These are phyloP conservation scores for Pyronema omphalodes DNA, from an alignment of 495 filamentous ascomycete genomes.

Conservation along the genomic window DNA sequence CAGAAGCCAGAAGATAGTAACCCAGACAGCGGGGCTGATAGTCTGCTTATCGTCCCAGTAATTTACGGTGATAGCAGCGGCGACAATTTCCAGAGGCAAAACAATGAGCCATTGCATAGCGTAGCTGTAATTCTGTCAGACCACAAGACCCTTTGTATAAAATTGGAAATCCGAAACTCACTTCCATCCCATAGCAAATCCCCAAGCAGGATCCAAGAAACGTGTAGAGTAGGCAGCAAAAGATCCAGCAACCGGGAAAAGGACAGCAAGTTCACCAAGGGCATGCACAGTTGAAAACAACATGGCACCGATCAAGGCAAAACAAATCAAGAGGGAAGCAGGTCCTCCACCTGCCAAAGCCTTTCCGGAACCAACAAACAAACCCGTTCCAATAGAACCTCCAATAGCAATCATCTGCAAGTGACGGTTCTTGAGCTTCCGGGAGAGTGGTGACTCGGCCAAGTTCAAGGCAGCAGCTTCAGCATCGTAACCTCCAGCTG, in stretches of 20 bases:
- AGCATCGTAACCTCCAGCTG: conserved; percentile 53
- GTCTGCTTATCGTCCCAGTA: conserved; percentile 47
- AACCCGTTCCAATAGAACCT: conserved; percentile 85
- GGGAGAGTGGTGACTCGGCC: conserved; percentile 54
- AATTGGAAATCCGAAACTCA: conserved; percentile 26
- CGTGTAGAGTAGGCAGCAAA: conserved; percentile 85
- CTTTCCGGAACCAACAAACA: conserved; percentile 74
- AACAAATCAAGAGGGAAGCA: conserved; percentile 67
- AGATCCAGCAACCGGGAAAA: conserved; percentile 80
- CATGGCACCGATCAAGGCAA: conserved; percentile 69
- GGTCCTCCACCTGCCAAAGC: conserved; percentile 68
- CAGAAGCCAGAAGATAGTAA: conserved; percentile 58
- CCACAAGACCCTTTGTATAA: not conserved
- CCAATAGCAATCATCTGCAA: conserved; percentile 96
- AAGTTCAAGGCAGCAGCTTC: conserved; percentile 56
- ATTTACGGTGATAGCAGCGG: conserved; percentile 70
- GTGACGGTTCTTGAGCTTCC: conserved; percentile 67
- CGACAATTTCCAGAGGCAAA: conserved; percentile 76
- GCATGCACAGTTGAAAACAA: conserved; percentile 83
- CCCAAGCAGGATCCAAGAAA: conserved; percentile 89
- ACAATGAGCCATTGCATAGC: conserved; percentile 84
- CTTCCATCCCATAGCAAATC: conserved; percentile 98
- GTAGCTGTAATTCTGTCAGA: conserved; percentile 35
- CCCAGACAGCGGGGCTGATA: conserved; percentile 58
- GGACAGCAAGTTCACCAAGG: conserved; percentile 77